Conservation (phyloP, 2,329 filamentous ascomycete species). For the Chaetothyriales sp. region DNA sequence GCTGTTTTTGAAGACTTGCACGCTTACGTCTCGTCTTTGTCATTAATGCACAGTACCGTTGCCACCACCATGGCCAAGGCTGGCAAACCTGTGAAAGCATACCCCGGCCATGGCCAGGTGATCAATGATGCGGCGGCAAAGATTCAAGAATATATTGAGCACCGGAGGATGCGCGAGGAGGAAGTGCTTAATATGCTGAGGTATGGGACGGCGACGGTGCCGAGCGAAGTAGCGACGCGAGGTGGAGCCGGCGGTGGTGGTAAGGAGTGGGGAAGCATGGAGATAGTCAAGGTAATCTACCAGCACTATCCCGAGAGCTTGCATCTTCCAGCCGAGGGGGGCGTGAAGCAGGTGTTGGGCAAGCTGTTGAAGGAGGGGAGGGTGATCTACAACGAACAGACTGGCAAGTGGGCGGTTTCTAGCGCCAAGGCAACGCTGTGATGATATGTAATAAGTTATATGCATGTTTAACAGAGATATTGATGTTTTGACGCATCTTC, state of each 20-base stretch:
- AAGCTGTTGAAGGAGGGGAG: slow-evolving; percentile 67
- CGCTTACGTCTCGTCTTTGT: slow-evolving; percentile 54
- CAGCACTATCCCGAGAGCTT: slow-evolving; percentile 61
- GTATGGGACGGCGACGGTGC: slow-evolving; percentile 22
- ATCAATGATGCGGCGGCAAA: slow-evolving; percentile 58
- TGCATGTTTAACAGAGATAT: neutral
- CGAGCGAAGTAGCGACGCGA: slow-evolving; percentile 2
- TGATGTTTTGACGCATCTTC: too few relatives aligned
- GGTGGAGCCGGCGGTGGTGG: slow-evolving; percentile 12
- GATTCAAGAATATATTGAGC: slow-evolving; percentile 69
- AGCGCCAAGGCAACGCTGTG: neutral
- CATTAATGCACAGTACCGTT: slow-evolving; percentile 42
- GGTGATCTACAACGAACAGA: slow-evolving; percentile 27
- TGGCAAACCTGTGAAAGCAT: slow-evolving; percentile 46
- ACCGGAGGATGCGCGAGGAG: slow-evolving; percentile 64
- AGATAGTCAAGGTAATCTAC: slow-evolving; percentile 82
- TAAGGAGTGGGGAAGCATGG: slow-evolving; percentile 54
- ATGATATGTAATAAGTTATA: neutral
- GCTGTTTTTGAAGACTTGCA: slow-evolving; percentile 68
- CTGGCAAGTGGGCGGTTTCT: neutral
- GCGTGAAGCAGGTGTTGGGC: slow-evolving; percentile 61
- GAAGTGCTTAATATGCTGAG: slow-evolving; percentile 57
- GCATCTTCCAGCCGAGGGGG: slow-evolving; percentile 60
- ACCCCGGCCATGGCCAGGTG: slow-evolving; percentile 76
- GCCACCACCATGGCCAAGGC: neutral